A percentile compares a stretch with the other conserved stretches of the same genome.
These are phyloP conservation scores for Naganishia liquefaciens DNA, from an alignment of 1,284 basidiomycete genomes.

Conservation along the genomic window DNA sequence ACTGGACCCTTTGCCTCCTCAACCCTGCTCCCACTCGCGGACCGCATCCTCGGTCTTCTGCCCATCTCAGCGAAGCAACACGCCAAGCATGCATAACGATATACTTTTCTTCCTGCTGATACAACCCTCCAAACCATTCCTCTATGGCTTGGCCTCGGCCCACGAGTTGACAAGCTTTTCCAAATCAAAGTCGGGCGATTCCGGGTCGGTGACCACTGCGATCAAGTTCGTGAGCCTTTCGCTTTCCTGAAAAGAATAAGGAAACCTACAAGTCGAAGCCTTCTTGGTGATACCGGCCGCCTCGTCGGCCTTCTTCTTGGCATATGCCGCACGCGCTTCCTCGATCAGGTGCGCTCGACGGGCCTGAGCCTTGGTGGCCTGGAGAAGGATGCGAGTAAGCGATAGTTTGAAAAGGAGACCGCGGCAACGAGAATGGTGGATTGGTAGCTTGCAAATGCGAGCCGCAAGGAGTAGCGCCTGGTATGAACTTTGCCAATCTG, in stretches of 20 bases:
- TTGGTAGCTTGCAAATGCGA: constrained; percentile 53
- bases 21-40: no score
- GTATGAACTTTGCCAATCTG: background rate
- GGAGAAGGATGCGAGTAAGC: constrained; percentile 20
- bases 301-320: constrained; percentile 64
- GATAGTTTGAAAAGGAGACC: background rate
- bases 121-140: background rate
- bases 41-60: no score
- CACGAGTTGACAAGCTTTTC: constrained; percentile 74
- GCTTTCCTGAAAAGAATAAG: background rate
- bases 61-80: no score
- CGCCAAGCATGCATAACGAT: background rate
- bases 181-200: constrained; percentile 93
- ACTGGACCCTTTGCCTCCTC: no score
- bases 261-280: background rate
- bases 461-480: no score
- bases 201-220: constrained; percentile 86
- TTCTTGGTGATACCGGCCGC: constrained; percentile 40
- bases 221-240: constrained; percentile 18
- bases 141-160: constrained; percentile 40
- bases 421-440: constrained; percentile 55
- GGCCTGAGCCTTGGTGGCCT: constrained; percentile 40
- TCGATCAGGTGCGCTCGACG: constrained; percentile 75
- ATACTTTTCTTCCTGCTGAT: background rate
- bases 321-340: constrained; percentile 89